Evolutionary conservation across 495 filamentous ascomycete genomes (phyloP).

Genomic region (Friedmanniomyces endolithicus): DNA sequence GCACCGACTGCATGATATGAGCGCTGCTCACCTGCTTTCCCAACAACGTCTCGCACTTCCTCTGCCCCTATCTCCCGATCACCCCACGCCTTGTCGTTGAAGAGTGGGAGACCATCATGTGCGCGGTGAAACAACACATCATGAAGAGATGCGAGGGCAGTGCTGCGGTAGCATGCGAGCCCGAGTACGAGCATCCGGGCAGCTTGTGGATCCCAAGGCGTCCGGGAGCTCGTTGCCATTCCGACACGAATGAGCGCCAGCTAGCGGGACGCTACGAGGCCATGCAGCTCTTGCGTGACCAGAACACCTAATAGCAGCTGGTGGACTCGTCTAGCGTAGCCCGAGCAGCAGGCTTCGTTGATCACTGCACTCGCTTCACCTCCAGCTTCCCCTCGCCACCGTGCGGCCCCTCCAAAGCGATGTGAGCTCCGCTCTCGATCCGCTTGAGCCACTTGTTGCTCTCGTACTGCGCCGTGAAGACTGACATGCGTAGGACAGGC

Average conservation of each 20-base stretch:
- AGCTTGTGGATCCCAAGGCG: not conserved
- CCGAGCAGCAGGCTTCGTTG: not conserved
- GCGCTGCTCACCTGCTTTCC: too few species aligned
- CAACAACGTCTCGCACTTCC: too few species aligned
- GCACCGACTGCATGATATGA: too few species aligned
- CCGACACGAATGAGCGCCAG: not conserved
- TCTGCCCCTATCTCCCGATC: too few species aligned
- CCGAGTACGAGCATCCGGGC: not conserved
- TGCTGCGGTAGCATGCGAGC: too few species aligned
- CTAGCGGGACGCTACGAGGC: not conserved
- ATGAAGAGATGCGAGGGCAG: too few species aligned
- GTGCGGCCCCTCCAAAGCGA: not conserved
- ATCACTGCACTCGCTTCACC: conserved; percentile 11
- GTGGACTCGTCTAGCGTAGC: not conserved
- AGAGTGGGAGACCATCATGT: too few species aligned
- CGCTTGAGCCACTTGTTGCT: conserved; percentile 81
- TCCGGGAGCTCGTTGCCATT: too few species aligned
- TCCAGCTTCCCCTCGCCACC: conserved; percentile 3
- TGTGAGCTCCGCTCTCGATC: conserved; percentile 40
- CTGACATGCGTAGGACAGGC: conserved; percentile 57
- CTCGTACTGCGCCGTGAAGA: conserved; percentile 76
- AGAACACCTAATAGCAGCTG: too few species aligned
- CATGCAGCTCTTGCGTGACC: not conserved
- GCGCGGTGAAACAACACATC: too few species aligned
- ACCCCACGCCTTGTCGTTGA: too few species aligned